Percentiles rank a stretch among this genome's conserved stretches.
Conservation (phyloP, 129 eudicot species). For the Saussurea involucrata region DNA sequence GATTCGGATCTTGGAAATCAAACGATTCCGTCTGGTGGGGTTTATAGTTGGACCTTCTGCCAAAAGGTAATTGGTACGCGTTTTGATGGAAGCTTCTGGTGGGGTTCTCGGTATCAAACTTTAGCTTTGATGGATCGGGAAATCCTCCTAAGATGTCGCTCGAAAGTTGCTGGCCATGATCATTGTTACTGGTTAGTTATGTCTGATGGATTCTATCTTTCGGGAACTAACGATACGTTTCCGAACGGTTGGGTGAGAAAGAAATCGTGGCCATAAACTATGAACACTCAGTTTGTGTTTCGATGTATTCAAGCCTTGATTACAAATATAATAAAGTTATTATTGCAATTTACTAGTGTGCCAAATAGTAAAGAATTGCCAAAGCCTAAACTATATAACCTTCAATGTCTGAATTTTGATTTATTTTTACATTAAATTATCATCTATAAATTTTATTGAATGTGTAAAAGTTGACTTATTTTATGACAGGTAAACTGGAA, state of each 20-base stretch:
- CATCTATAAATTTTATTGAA: too few species aligned
- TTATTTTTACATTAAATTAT: too few species aligned
- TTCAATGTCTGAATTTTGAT: too few species aligned
- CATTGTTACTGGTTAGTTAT: not conserved
- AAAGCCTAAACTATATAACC: not conserved
- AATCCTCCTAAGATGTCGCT: not conserved
- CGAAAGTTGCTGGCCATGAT: not conserved
- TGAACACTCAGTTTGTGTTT: not conserved
- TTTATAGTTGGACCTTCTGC: not conserved
- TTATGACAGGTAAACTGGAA: too few species aligned
- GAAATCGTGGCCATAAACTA: not conserved
- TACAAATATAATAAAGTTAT: not conserved
- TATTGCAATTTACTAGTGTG: not conserved
- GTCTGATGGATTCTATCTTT: not conserved
- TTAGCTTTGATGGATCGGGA: not conserved
- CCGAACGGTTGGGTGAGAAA: not conserved
- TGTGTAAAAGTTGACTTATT: too few species aligned
- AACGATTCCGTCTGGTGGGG: not conserved
- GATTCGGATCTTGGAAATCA: not conserved
- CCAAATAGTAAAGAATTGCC: not conserved
- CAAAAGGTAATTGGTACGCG: not conserved
- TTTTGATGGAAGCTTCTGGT: not conserved
- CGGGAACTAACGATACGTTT: not conserved
- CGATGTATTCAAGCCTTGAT: not conserved
- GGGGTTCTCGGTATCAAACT: not conserved